Evolutionary conservation across 1,284 basidiomycete genomes (phyloP), one percentile per base, ranked within the genome.

Genomic region (Microbotryum scabiosae): DNA sequence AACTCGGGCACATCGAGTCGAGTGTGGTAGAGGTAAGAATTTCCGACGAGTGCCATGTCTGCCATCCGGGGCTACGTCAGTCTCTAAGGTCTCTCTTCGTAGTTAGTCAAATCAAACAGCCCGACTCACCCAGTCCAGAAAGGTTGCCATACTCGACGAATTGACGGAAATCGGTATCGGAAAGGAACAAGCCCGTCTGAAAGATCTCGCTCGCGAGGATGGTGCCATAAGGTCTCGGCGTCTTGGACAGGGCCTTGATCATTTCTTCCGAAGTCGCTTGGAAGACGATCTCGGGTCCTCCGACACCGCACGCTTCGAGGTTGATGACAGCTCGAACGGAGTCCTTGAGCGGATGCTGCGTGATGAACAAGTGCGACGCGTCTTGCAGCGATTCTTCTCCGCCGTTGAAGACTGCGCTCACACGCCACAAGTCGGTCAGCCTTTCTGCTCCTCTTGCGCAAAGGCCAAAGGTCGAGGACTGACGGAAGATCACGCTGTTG

Each of bases 321-420:
- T 98, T 97, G 74, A 97, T 84, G 5, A 86, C 85, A 0, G 90
- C 90, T 10, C 88, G 84, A 23, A 97, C 85, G 18, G 86, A 90
- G 26, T 64, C 44, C 26, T 65, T 65, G 49, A 66, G 50, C 12
- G 69, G 82, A 72, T 93, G 89, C 71, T 92, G 88, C 0, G 89
- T 94, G 9, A 90, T 85, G 74, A 86, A 96, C 5, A 94, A 78
- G 75, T 98, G 93, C 0, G 90, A 93, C 0, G 88, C 93, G 71
- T 97, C 93, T 74, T 96, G 92, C n/a, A 94, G 76, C 0, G 85
- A 87, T 71, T 94, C 90, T 73, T 98, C 93, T 7, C 88, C 96
- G 64, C 96, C 84, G 72, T 97, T 97, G 79, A 96, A 97, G 63
- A 97, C 89, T 91, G 65, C 28, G 28, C 36, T 16, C 8, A 46